phyloP scores from a whole-genome alignment of 495 filamentous ascomycete genomes.

The Penicillium daleae region DNA sequence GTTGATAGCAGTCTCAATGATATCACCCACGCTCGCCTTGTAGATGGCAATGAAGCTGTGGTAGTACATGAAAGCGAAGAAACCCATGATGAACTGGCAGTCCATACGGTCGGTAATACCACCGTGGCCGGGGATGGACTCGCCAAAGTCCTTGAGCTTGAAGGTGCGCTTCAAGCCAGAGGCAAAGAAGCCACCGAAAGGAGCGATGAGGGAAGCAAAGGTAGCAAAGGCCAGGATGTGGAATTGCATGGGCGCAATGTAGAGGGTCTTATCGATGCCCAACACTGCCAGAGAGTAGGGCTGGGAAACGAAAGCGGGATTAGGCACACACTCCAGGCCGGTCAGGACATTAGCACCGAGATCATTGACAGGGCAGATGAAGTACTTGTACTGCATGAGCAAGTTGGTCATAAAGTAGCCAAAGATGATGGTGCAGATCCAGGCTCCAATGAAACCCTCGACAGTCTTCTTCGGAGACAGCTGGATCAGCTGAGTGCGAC shows the following conservation, averaged over 20 bases:
- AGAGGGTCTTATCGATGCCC: conserved; percentile 61
- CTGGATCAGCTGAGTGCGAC: conserved; percentile 95
- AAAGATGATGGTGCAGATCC: conserved; percentile 90
- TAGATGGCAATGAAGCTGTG: conserved; percentile 93
- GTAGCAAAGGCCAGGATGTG: conserved; percentile 89
- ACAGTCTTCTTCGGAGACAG: conserved; percentile 99
- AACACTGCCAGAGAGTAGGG: conserved; percentile 73
- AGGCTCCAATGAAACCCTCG: conserved; percentile 96
- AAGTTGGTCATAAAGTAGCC: conserved; percentile 83
- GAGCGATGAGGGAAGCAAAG: conserved; percentile 95
- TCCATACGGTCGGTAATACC: conserved; percentile 99
- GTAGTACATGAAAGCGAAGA: conserved; percentile 98
- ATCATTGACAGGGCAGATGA: conserved; percentile 97
- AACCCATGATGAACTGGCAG: conserved; percentile 99
- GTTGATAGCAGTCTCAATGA: conserved; percentile 87
- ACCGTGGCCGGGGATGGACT: conserved; percentile 96
- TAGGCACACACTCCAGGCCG: conserved; percentile 89
- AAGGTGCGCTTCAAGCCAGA: conserved; percentile 98
- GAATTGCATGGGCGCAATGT: conserved; percentile 89
- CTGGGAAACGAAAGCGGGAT: conserved; percentile 85
- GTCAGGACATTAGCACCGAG: conserved; percentile 91
- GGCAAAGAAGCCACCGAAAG: conserved; percentile 98
- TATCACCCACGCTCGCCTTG: conserved; percentile 76
- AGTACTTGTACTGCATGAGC: conserved; percentile 92
- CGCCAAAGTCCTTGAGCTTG: conserved; percentile 99